phyloP scores from a whole-genome alignment of 495 filamentous ascomycete species.

The Xylaria scruposa region DNA sequence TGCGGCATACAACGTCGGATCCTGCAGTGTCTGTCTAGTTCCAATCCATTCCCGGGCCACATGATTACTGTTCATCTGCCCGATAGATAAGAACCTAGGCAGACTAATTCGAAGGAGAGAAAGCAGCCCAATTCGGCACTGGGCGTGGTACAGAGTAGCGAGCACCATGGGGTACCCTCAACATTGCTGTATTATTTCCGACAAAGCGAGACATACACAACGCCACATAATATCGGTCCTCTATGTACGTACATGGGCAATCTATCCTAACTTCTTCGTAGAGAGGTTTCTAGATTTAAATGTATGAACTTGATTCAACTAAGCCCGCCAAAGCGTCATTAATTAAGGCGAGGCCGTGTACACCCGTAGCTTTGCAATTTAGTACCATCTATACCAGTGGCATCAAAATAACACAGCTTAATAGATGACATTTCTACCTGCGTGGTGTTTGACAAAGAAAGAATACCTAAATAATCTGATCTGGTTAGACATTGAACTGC shows the following conservation, averaged over 20 bases:
- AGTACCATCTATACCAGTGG: background rate
- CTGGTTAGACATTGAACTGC: background rate
- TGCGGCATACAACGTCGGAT: background rate
- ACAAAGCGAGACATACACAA: background rate
- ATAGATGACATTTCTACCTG: background rate
- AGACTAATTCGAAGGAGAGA: background rate
- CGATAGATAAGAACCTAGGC: background rate
- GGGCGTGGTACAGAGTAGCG: background rate
- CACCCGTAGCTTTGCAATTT: background rate
- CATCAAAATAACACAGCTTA: background rate
- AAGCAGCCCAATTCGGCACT: background rate
- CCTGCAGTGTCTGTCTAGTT: background rate
- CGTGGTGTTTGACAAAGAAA: background rate
- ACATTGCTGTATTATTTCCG: background rate
- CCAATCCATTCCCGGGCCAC: background rate
- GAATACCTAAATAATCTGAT: background rate
- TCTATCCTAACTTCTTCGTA: too few relatives aligned
- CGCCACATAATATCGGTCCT: background rate
- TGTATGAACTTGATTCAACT: background rate
- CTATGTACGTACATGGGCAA: background rate
- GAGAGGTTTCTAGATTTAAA: too few relatives aligned
- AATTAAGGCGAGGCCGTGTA: background rate
- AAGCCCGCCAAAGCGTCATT: background rate
- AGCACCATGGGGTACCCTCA: background rate
- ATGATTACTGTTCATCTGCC: constrained; percentile 11